Evolutionary conservation across 495 filamentous ascomycete species (phyloP), one percentile per base, ranked within the genome.

Genomic region (Penicillium argentinense): DNA sequence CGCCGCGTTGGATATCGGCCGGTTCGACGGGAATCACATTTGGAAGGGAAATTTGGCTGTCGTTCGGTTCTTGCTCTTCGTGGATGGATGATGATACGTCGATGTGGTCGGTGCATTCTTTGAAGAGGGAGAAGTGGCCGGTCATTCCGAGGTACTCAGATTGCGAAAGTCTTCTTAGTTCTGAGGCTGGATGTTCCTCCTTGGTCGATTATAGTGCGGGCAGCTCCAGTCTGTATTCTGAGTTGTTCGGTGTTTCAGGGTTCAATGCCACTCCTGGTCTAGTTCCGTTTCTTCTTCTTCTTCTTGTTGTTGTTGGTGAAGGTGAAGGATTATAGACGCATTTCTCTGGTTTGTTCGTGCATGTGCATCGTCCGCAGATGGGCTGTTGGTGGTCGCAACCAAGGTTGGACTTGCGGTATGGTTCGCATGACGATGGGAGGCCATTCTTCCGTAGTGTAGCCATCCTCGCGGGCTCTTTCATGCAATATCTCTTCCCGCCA

Each of bases 351-450:
- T 23, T 51, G 59, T 40, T 51, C 37, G 3, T 38, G 13, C 44
- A 39, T 11, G 11, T 17, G 17, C 56, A 59, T 27, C 51, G 40
- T 29, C 48, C 58, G 45, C 54, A 66, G 16, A 30, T 53, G n/a
- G 45, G 71, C 2, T 53, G 28, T 3, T 30, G 36, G 44, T 73
- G 69, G 37, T 73, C 64, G 39, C 68, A 73, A 6, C 64, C 57
- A 12, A 75, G 41, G 42, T 75, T 72, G 13, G 63, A 60, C 41
- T 66, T 60, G 1, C 69, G 58, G 43, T 68, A 75, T 13, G 69
- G 67, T 57, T 75, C 65, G 39, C 69, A 75, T 2, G 67, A 69
- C 18, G 63, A 58, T n/a, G 53, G 59, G 14, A 64, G 62, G 7
- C 70, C 65, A 53, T 72, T 74, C 4, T 33, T 29, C 1, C 45